A percentile compares a stretch with the other conserved stretches of the same genome.
These are phyloP conservation scores for Quillaja saponaria DNA, from an alignment of 306 rosid genomes.

Conservation along the genomic window DNA sequence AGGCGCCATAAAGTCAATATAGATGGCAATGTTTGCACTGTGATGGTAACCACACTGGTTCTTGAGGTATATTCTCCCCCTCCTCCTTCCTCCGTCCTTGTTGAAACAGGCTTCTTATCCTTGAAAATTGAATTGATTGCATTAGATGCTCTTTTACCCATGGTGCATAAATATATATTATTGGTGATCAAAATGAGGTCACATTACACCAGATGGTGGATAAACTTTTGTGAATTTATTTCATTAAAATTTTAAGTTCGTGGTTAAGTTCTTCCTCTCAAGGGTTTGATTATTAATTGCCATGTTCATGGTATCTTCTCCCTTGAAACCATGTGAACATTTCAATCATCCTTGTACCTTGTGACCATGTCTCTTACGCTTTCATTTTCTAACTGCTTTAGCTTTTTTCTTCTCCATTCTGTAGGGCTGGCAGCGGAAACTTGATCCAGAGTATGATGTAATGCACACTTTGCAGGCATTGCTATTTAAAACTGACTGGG, in stretches of 20 bases:
- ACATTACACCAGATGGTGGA: constrained; percentile 7
- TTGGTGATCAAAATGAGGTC: not conserved
- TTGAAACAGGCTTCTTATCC: not conserved
- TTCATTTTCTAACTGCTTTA: constrained; percentile 5
- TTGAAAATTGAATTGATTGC: constrained; percentile 14
- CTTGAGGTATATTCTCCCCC: constrained; percentile 60
- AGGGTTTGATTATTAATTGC: constrained; percentile 9
- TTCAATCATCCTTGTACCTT: constrained; percentile 18
- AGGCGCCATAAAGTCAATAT: constrained; percentile 69
- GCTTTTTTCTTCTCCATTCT: constrained; percentile 7
- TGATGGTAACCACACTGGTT: constrained; percentile 80
- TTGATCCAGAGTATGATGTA: constrained; percentile 73
- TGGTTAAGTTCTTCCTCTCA: constrained; percentile 5
- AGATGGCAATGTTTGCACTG: constrained; percentile 69
- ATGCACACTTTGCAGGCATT: constrained; percentile 55
- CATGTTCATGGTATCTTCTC: too few species aligned
- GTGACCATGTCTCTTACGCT: constrained; percentile 1
- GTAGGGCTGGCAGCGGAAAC: constrained; percentile 88
- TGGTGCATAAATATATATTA: too few species aligned
- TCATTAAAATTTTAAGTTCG: not conserved
- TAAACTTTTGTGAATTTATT: constrained; percentile 1
- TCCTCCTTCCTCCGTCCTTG: constrained; percentile 6
- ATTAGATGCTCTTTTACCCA: too few species aligned
- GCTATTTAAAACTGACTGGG: constrained; percentile 68
- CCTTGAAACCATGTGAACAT: too few species aligned